A percentile compares a stretch with the other conserved stretches of the same genome.
These are phyloP conservation scores for Pseudogymnoascus pannorum DNA, from an alignment of 2,329 filamentous ascomycete species.

Conservation along the genomic window DNA sequence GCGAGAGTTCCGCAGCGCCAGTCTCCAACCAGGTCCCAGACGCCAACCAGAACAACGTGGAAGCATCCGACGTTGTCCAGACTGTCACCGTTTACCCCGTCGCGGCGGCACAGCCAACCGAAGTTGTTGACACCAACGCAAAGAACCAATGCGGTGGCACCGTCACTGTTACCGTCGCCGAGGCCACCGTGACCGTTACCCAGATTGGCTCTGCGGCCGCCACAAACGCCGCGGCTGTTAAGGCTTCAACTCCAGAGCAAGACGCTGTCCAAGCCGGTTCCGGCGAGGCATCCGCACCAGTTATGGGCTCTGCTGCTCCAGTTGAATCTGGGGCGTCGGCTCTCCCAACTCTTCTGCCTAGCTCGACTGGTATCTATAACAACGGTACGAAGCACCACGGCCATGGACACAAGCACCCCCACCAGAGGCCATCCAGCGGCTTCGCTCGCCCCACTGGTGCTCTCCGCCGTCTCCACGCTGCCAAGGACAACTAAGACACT, in stretches of 20 bases:
- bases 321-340: not conserved
- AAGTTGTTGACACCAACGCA: not conserved
- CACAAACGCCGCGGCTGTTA: not conserved
- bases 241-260: not conserved
- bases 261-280: not conserved
- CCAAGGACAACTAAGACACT: not conserved
- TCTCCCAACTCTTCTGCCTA: not conserved
- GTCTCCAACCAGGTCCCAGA: not conserved
- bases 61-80: not conserved
- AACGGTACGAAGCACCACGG: not conserved
- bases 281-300: not conserved
- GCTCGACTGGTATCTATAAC: conserved; percentile 3
- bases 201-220: not conserved
- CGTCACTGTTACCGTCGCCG: not conserved
- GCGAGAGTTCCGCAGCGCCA: not conserved
- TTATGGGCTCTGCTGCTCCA: not conserved
- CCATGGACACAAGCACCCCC: not conserved
- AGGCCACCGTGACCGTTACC: not conserved
- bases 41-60: not conserved
- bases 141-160: not conserved
- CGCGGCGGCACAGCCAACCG: not conserved
- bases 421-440: not conserved
- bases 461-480: not conserved
- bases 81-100: not conserved
- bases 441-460: not conserved